phyloP scores from a whole-genome alignment of 2,329 filamentous ascomycete species.

The Myriangium duriaei region DNA sequence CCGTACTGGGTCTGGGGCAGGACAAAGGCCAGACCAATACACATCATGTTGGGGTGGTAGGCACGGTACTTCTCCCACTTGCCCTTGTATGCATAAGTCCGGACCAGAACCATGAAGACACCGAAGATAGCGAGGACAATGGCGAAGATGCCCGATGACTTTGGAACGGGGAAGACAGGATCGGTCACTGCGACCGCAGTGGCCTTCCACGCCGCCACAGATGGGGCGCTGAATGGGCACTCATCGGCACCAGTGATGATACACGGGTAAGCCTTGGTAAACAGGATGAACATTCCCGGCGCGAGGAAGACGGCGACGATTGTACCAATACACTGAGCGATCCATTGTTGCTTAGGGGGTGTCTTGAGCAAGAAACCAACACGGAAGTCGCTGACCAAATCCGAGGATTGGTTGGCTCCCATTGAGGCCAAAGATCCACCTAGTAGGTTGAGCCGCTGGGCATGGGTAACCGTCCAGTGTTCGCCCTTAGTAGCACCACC shows the following conservation, averaged over 20 bases:
- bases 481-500: slow-evolving; percentile 50
- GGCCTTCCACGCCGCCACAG: slow-evolving; percentile 53
- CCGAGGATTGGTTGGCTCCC: slow-evolving; percentile 30
- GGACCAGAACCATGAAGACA: slow-evolving; percentile 39
- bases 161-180: slow-evolving; percentile 43
- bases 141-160: slow-evolving; percentile 44
- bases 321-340: slow-evolving; percentile 51
- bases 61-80: slow-evolving; percentile 40
- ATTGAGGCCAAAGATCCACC: slow-evolving; percentile 40
- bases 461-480: slow-evolving; percentile 36
- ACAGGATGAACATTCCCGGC: slow-evolving; percentile 55
- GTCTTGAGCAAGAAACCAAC: slow-evolving; percentile 56
- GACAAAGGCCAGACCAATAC: slow-evolving; percentile 47
- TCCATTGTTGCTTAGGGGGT: slow-evolving; percentile 52
- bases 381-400: slow-evolving; percentile 51
- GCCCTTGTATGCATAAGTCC: slow-evolving; percentile 44
- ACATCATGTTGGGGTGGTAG: slow-evolving; percentile 52
- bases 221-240: slow-evolving; percentile 51
- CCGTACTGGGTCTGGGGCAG: slow-evolving; percentile 45
- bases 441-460: slow-evolving; percentile 53
- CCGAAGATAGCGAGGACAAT: slow-evolving; percentile 43
- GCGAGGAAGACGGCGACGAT: slow-evolving; percentile 54
- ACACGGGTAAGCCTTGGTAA: slow-evolving; percentile 56
- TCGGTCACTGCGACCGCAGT: slow-evolving; percentile 51
- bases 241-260: slow-evolving; percentile 38